These are phyloP conservation scores for Nannochloropsis gaditana DNA, from an alignment of 108 stramenopile species.

Conservation along the genomic window DNA sequence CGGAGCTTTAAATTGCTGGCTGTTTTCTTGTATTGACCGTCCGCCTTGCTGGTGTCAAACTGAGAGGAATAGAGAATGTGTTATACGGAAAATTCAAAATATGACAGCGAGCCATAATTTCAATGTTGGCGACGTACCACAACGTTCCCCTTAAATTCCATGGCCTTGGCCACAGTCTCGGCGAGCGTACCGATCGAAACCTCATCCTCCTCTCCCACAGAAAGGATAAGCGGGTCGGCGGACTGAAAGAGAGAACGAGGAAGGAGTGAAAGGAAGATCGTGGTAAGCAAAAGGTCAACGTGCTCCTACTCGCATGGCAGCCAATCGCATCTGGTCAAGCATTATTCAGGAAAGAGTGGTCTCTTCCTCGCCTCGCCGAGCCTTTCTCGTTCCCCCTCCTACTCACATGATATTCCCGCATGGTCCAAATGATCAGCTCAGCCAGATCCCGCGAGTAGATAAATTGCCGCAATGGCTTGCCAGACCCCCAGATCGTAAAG, in stretches of 20 bases:
- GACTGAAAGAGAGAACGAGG: neutral
- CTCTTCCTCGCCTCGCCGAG: neutral
- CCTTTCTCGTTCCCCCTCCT: neutral
- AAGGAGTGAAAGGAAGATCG: conserved; percentile 51
- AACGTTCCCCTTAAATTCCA: conserved; percentile 69
- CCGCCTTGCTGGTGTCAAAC: conserved; percentile 84
- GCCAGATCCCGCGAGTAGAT: conserved; percentile 89
- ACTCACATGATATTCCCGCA: conserved; percentile 74
- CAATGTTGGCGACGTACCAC: conserved; percentile 23
- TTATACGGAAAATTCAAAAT: neutral
- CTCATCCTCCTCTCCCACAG: conserved; percentile 60
- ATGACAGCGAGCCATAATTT: neutral
- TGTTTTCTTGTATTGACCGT: conserved; percentile 99
- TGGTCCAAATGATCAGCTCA: conserved; percentile 87
- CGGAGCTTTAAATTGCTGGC: conserved; percentile 87
- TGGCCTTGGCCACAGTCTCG: conserved; percentile 77
- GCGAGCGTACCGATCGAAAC: conserved; percentile 93
- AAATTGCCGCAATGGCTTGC: conserved; percentile 91
- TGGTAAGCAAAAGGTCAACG: conserved; percentile 83
- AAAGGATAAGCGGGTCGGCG: neutral
- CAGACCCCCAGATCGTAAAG: conserved; percentile 91
- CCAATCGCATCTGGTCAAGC: neutral
- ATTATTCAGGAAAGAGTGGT: neutral
- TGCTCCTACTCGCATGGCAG: conserved; percentile 63
- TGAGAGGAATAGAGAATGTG: neutral